Percentiles rank a stretch among this genome's conserved stretches.
These are phyloP conservation scores for Medicago truncatula DNA, from an alignment of 306 rosid species.

Conservation along the genomic window DNA sequence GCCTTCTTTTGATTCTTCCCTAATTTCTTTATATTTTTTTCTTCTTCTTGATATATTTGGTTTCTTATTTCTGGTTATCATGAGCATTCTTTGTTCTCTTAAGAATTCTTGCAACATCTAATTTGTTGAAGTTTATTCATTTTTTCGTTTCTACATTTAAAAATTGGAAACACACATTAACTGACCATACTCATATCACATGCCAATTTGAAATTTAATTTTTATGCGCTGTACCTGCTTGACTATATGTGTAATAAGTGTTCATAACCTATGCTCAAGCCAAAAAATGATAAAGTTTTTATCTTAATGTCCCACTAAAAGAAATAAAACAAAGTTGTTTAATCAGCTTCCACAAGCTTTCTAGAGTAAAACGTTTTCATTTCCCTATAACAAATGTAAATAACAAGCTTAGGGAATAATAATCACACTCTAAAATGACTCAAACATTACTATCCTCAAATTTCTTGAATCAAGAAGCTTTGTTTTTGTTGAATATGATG, in stretches of 20 bases:
- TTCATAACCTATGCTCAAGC: slow-evolving; percentile 19
- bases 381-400: slow-evolving; percentile 31
- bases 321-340: slow-evolving; percentile 47
- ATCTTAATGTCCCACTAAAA: slow-evolving; percentile 39
- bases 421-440: slow-evolving; percentile 17
- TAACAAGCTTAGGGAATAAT: slow-evolving; percentile 25
- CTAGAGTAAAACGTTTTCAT: slow-evolving; percentile 13
- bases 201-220: not conserved
- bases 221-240: not conserved
- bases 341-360: slow-evolving; percentile 25
- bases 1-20: too few relatives aligned
- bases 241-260: not conserved
- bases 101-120: too few relatives aligned
- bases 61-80: too few relatives aligned
- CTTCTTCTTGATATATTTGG: too few relatives aligned
- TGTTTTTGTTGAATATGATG: too few relatives aligned
- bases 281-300: slow-evolving; percentile 34
- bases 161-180: not conserved
- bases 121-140: not conserved
- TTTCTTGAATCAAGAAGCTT: too few relatives aligned
- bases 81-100: too few relatives aligned
- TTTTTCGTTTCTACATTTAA: not conserved
- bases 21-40: too few relatives aligned
- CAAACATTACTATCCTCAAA: too few relatives aligned
- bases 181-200: slow-evolving; percentile 15